Evolutionary conservation across 495 filamentous ascomycete species (phyloP).

Genomic region (Penicillium samsonianum): DNA sequence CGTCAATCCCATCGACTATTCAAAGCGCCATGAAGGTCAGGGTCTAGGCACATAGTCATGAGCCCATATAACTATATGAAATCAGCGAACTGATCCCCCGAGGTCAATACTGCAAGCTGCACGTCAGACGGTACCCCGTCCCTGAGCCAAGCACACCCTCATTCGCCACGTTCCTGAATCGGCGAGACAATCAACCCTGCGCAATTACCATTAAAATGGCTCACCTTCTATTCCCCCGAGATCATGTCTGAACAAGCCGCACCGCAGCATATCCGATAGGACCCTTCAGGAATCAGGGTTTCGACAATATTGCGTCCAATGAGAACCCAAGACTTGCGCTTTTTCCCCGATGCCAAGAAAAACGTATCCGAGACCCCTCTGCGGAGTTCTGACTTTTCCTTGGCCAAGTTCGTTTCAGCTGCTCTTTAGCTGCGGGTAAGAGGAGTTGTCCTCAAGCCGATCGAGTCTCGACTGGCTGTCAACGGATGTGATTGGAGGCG

Average conservation of each 20-base stretch:
- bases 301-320: slow-evolving; percentile 11
- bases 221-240: not conserved
- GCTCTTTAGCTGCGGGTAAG: not conserved
- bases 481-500: slow-evolving; percentile 3
- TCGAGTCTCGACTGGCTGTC: slow-evolving; percentile 1
- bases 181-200: slow-evolving; percentile 11
- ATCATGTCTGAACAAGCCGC: not conserved
- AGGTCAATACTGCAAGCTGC: slow-evolving; percentile 14
- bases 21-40: no score
- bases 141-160: slow-evolving; percentile 3
- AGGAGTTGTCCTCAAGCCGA: not conserved
- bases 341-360: slow-evolving; percentile 13
- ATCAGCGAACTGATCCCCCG: no score
- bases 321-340: not conserved
- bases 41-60: no score
- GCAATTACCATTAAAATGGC: no score
- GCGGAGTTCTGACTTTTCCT: not conserved
- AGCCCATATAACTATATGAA: no score
- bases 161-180: slow-evolving; percentile 27
- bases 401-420: not conserved
- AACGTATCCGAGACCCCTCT: slow-evolving; percentile 14
- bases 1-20: no score
- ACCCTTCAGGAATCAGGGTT: not conserved
- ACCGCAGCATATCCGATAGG: not conserved
- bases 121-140: not conserved